Evolutionary conservation across 2,329 filamentous ascomycete genomes (phyloP), one percentile per base, ranked within the genome.

Genomic region (Didymella pinodella): DNA sequence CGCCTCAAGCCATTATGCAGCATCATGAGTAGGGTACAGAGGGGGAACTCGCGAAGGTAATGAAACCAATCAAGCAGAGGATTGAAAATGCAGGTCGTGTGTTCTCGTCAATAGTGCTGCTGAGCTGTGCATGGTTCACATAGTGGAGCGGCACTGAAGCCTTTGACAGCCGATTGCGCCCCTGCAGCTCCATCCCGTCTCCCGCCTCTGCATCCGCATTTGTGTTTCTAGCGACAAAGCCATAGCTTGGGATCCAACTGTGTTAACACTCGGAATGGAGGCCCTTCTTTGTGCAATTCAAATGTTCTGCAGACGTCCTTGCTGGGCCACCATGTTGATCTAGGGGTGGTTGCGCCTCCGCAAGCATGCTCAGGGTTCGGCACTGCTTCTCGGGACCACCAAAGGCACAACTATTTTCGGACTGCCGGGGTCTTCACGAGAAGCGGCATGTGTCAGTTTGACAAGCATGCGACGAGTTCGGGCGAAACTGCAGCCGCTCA

Each of bases 391-490:
- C 36, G 48, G 36, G 25, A 31, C 7, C 4, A 18, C 16, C 16
- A 36, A n/a, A 36, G 14, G 16, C 2, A 38, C 41, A 34, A n/a
- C 46, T 2, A 40, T 25, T 16, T 29, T 18, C 26, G 40, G 1
- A 36, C 12, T 22, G 26, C 34, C 34, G 40, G 31, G 53, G 26
- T 32, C 14, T 26, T 29, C 40, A 10, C 47, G 32, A 47, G 32
- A 18, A 43, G 18, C 18, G 40, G 31, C 32, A 41, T 26, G 11
- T 40, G n/a, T 16, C n/a, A 40, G 36, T 40, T 10, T 32, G 54
- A 41, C 48, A 41, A 28, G 32, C 18, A 32, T 28, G 47, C 54
- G 29, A 36, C 53, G 36, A 48, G 26, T 48, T 55, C 22, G 29
- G 22, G 18, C 20, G 38, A 11, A 41, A 41, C 38, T 22, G 18